These are phyloP conservation scores for Laguncularia racemosa DNA, from an alignment of 345 rosid species.

Conservation along the genomic window DNA sequence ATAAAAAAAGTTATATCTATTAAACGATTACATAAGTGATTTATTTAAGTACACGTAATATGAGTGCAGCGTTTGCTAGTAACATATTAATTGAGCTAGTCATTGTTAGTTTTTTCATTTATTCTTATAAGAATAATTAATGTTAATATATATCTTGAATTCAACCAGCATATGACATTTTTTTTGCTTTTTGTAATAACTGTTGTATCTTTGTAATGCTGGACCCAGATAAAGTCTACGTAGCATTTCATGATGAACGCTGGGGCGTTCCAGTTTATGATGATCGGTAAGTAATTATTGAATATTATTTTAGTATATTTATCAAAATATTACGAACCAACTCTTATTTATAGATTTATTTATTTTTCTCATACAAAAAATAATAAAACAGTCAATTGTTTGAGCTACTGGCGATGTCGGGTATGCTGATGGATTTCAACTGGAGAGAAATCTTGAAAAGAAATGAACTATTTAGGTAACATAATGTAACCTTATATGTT, in stretches of 20 bases:
- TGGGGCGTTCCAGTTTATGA: slow-evolving; percentile 98
- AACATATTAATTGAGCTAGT: too few species aligned
- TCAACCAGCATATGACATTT: background rate
- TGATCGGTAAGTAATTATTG: slow-evolving; percentile 51
- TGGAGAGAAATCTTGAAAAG: slow-evolving; percentile 95
- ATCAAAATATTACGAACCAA: too few species aligned
- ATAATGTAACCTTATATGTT: background rate
- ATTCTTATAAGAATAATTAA: background rate
- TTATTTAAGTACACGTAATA: too few species aligned
- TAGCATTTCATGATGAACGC: slow-evolving; percentile 86
- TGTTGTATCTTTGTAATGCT: background rate
- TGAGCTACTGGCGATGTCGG: slow-evolving; percentile 81
- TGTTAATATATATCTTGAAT: background rate
- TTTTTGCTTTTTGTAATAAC: background rate
- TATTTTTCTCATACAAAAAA: too few species aligned
- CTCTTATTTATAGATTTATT: too few species aligned
- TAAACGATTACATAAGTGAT: too few species aligned
- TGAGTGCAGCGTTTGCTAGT: too few species aligned
- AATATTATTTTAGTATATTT: background rate
- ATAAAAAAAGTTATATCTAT: too few species aligned
- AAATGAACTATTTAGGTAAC: slow-evolving; percentile 57
- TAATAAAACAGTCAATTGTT: slow-evolving; percentile 64
- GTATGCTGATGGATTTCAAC: slow-evolving; percentile 95
- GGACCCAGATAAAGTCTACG: slow-evolving; percentile 63
- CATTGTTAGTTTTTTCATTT: too few species aligned